A percentile compares a stretch with the other conserved stretches of the same genome.
phyloP scores from a whole-genome alignment of 345 rosid genomes.

The Pistacia vera region DNA sequence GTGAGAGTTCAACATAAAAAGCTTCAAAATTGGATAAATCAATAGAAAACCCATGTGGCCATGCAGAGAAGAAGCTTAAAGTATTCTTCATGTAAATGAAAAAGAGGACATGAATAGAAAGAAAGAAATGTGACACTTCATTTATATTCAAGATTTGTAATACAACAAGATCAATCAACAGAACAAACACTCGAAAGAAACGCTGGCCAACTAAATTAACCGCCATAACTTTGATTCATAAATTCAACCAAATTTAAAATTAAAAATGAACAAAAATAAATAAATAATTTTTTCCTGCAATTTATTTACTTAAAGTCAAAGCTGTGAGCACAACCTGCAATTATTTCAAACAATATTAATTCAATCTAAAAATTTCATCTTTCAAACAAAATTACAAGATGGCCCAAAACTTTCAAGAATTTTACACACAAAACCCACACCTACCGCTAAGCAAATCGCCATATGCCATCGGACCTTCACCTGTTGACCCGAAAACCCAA shows the following conservation, averaged over 20 bases:
- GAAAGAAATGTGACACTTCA: too few species aligned
- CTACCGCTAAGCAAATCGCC: slow-evolving; percentile 44
- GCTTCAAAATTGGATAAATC: not conserved
- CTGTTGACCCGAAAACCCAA: too few species aligned
- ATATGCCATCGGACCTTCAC: slow-evolving; percentile 45
- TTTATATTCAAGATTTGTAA: too few species aligned
- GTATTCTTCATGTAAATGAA: too few species aligned
- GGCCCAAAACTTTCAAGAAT: not conserved
- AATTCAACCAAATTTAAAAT: not conserved
- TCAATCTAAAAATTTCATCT: not conserved
- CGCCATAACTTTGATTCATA: not conserved
- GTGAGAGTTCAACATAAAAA: too few species aligned
- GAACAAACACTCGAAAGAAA: not conserved
- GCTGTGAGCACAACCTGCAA: slow-evolving; percentile 53
- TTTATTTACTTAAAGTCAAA: slow-evolving; percentile 48
- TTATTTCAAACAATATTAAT: not conserved
- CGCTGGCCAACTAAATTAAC: not conserved
- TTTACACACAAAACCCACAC: slow-evolving; percentile 3
- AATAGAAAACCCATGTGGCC: not conserved
- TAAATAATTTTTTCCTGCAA: slow-evolving; percentile 52
- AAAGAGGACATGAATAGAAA: too few species aligned
- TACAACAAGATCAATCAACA: too few species aligned
- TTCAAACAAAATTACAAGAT: not conserved
- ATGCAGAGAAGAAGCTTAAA: too few species aligned
- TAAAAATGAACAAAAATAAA: not conserved